These are phyloP conservation scores for Phytomonas sp. DNA, from an alignment of 208 protist species.

Conservation along the genomic window DNA sequence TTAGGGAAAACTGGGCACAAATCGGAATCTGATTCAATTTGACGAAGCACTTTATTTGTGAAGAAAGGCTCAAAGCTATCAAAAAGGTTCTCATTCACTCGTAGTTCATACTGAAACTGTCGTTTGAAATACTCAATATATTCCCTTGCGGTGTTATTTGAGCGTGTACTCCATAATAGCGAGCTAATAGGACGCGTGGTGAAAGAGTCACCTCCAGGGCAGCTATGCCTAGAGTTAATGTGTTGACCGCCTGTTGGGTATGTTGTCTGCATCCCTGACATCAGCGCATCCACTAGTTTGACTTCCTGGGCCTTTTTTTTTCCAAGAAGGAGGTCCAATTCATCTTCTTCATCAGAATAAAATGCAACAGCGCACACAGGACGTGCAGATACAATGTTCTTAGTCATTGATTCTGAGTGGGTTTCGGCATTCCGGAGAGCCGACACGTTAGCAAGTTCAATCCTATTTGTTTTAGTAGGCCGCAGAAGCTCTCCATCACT, in stretches of 20 bases:
- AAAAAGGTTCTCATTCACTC: constrained; percentile 27
- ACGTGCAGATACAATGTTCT: not conserved
- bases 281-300: constrained; percentile 20
- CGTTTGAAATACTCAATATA: constrained; percentile 39
- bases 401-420: not conserved
- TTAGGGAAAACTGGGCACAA: constrained; percentile 29
- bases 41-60: constrained; percentile 31
- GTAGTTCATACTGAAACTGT: constrained; percentile 66
- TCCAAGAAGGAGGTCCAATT: constrained; percentile 67
- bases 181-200: constrained; percentile 21
- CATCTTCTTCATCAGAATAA: constrained; percentile 46
- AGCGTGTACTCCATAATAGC: constrained; percentile 42
- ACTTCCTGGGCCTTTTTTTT: constrained; percentile 35
- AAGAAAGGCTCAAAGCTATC: constrained; percentile 73
- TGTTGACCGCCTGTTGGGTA: not conserved
- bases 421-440: not conserved
- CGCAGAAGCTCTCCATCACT: not conserved
- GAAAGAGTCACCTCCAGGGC: not conserved
- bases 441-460: not conserved
- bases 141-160: constrained; percentile 22
- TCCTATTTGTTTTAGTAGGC: not conserved
- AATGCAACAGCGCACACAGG: not conserved
- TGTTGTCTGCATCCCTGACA: constrained; percentile 6
- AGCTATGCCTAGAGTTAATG: not conserved
- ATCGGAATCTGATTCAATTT: constrained; percentile 19